Evolutionary conservation across 192 early-diverging fungal species (phyloP).

Genomic region (Thamnidium elegans): DNA sequence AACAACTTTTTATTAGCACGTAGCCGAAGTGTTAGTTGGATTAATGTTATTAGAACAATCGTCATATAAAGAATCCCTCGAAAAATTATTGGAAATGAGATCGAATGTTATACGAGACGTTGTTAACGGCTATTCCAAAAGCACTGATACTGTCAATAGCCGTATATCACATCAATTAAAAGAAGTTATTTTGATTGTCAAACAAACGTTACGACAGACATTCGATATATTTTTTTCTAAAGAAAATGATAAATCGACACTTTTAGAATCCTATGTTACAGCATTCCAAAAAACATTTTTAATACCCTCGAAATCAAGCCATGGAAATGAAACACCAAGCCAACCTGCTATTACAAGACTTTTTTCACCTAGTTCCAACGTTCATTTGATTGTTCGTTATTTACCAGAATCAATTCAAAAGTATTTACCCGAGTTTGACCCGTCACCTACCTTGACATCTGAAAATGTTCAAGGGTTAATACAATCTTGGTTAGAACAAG

Average conservation of each 20-base stretch:
- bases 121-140: slow-evolving; percentile 16
- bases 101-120: slow-evolving; percentile 44
- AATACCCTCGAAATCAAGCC: slow-evolving; percentile 3
- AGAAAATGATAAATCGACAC: background rate
- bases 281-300: slow-evolving; percentile 8
- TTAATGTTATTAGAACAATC: slow-evolving; percentile 66
- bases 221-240: slow-evolving; percentile 20
- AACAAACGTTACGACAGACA: slow-evolving; percentile 40
- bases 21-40: slow-evolving; percentile 61
- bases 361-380: slow-evolving; percentile 54
- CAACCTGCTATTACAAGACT: slow-evolving; percentile 35
- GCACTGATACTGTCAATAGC: slow-evolving; percentile 5
- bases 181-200: slow-evolving; percentile 40
- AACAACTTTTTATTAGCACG: slow-evolving; percentile 36
- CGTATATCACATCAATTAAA: slow-evolving; percentile 39
- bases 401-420: slow-evolving; percentile 54
- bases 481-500: slow-evolving; percentile 37
- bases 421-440: slow-evolving; percentile 45
- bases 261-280: slow-evolving; percentile 1
- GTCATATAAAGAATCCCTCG: slow-evolving; percentile 53
- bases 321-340: background rate
- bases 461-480: slow-evolving; percentile 29
- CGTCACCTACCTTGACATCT: slow-evolving; percentile 31
- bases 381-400: slow-evolving; percentile 54
- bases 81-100: slow-evolving; percentile 51